Evolutionary conservation across 2,329 filamentous ascomycete genomes (phyloP).

Genomic region (Talaromyces sp.): DNA sequence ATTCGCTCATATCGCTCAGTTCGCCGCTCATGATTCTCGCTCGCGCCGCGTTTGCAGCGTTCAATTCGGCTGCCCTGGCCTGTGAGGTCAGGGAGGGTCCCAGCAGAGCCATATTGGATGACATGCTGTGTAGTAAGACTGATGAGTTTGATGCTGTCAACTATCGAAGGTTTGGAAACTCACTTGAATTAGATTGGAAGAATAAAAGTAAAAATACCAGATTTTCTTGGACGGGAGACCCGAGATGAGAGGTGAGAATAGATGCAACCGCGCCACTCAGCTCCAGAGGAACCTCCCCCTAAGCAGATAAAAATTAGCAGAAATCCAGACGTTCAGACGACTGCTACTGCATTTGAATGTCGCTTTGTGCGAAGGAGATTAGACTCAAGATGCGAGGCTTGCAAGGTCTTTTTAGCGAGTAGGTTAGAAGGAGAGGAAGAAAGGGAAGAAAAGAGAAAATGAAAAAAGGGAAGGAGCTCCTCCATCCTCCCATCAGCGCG

Average conservation of each 20-base stretch:
- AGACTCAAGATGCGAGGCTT: background rate
- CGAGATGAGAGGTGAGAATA: background rate
- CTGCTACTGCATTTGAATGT: background rate
- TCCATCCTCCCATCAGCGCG: background rate
- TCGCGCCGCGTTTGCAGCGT: slow-evolving; percentile 12
- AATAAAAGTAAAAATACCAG: background rate
- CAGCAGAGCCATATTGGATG: slow-evolving; percentile 8
- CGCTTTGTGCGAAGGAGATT: background rate
- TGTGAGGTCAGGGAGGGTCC: slow-evolving; percentile 15
- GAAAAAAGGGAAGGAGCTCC: background rate
- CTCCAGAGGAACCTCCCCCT: background rate
- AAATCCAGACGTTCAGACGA: background rate
- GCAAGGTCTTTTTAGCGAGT: background rate
- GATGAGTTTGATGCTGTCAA: background rate
- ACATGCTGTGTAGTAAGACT: background rate
- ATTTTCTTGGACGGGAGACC: background rate
- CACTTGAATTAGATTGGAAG: background rate
- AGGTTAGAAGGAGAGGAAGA: background rate
- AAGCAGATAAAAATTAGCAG: background rate
- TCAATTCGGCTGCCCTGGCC: slow-evolving; percentile 16
- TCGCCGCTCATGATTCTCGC: slow-evolving; percentile 14
- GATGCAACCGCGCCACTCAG: background rate
- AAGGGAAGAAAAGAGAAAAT: background rate
- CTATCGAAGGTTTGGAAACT: background rate
- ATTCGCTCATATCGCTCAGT: slow-evolving; percentile 17